Percentiles rank a stretch among this genome's conserved stretches.
Evolutionary conservation across 1,284 basidiomycete species (phyloP).

Genomic region (Pholiota adiposa): DNA sequence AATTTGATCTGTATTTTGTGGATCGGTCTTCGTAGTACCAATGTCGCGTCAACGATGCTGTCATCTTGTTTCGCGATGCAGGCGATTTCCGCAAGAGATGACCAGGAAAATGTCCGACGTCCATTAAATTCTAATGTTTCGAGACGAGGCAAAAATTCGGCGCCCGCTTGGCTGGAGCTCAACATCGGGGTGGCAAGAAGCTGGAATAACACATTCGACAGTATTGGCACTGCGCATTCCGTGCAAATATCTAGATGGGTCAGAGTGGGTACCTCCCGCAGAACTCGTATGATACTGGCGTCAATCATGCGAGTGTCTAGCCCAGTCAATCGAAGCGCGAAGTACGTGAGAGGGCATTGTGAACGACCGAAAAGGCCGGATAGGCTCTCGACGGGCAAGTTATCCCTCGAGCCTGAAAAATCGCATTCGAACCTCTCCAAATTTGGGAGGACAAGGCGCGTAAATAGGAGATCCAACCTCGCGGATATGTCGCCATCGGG

Average conservation of each 20-base stretch:
- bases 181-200: neutral
- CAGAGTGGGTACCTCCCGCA: neutral
- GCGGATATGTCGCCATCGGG: constrained; percentile 4
- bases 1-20: neutral
- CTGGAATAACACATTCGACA: neutral
- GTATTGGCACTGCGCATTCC: neutral
- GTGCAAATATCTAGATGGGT: neutral
- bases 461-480: neutral
- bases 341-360: neutral
- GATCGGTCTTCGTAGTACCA: neutral
- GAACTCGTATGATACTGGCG: neutral
- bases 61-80: neutral
- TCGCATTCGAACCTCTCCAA: constrained; percentile 1
- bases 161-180: neutral
- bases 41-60: neutral
- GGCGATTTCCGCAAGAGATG: neutral
- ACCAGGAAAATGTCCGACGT: constrained; percentile 3
- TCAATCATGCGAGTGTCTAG: neutral
- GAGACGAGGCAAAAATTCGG: neutral
- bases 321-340: neutral
- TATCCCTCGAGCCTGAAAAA: neutral
- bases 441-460: neutral
- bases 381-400: neutral
- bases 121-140: neutral
- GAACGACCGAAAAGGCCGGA: constrained; percentile 1